Percentiles rank a stretch among this genome's conserved stretches.
Evolutionary conservation across 257 asterid genomes (phyloP).

Genomic region (Solanum etuberosum): DNA sequence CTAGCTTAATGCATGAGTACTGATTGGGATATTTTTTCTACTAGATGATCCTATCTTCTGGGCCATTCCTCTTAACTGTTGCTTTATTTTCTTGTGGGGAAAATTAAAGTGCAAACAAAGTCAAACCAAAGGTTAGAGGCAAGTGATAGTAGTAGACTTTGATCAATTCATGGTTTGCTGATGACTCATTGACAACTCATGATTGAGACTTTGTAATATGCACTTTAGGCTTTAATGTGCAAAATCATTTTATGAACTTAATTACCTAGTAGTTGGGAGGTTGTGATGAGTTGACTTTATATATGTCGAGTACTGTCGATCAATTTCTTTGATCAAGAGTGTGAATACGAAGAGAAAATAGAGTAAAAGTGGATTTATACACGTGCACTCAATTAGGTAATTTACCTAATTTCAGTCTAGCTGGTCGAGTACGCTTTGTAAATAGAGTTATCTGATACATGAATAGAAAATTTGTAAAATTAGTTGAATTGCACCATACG

Average conservation of each 20-base stretch:
- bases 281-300: neutral
- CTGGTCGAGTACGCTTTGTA: fast-evolving
- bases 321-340: neutral
- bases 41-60: neutral
- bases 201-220: neutral
- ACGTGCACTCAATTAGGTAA: neutral
- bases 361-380: neutral
- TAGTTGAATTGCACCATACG: fast-evolving
- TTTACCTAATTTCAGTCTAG: neutral
- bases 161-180: neutral
- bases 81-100: neutral
- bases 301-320: neutral
- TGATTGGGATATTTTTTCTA: neutral
- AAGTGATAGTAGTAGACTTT: neutral
- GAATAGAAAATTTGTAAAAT: neutral
- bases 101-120: neutral
- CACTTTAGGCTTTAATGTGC: neutral
- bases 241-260: neutral
- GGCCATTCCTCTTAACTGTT: neutral
- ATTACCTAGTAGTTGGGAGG: neutral
- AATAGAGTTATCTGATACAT: neutral
- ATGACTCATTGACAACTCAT: neutral
- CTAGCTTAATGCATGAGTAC: neutral
- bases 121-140: neutral
- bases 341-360: neutral